A percentile compares a stretch with the other conserved stretches of the same genome.
phyloP scores from a whole-genome alignment of 306 rosid species.

The Pachyrhizus erosus region DNA sequence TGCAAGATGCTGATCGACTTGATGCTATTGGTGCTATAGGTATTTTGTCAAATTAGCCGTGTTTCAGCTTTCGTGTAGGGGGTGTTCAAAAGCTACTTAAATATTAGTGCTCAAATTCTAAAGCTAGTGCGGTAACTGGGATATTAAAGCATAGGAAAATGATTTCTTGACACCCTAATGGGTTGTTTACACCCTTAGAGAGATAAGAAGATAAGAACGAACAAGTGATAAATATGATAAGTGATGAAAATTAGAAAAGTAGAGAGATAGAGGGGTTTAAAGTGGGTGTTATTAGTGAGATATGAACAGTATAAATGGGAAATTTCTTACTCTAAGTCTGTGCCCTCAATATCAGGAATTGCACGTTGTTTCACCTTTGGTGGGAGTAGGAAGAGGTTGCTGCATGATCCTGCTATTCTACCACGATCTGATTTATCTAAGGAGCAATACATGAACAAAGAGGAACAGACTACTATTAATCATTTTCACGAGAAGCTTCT shows the following conservation, averaged over 20 bases:
- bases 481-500: conserved; percentile 96
- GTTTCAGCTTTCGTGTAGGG: background rate
- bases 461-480: conserved; percentile 82
- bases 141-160: background rate
- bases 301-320: background rate
- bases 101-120: background rate
- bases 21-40: conserved; percentile 99
- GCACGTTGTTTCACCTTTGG: conserved; percentile 97
- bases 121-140: background rate
- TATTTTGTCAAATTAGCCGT: conserved; percentile 38
- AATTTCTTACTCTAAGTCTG: background rate
- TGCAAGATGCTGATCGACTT: conserved; percentile 96
- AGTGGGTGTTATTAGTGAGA: background rate
- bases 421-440: conserved; percentile 71
- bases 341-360: conserved; percentile 60
- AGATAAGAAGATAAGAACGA: background rate
- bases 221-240: background rate
- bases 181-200: background rate
- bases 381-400: conserved; percentile 73
- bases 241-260: background rate
- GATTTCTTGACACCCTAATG: no score
- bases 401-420: conserved; percentile 73
- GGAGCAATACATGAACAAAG: conserved; percentile 75
- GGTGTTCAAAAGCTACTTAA: background rate
- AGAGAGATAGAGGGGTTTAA: background rate